Percentiles rank a stretch among this genome's conserved stretches.
Conservation (phyloP, 1,284 basidiomycete genomes). For the Pseudomicrostroma phylloplanum region DNA sequence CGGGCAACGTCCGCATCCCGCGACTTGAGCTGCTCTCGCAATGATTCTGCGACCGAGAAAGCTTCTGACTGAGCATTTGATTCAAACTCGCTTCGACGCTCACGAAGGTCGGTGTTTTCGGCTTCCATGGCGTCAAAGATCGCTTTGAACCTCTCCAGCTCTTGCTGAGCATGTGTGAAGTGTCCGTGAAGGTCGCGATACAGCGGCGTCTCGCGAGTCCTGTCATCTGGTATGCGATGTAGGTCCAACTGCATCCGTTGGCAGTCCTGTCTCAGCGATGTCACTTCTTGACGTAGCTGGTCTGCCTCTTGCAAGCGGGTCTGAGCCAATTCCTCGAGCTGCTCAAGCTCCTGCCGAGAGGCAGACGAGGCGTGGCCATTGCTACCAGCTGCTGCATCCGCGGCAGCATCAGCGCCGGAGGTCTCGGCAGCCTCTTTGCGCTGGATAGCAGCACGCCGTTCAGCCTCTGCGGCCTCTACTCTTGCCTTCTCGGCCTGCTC, state of each 20-base stretch:
- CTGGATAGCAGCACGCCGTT: conserved; percentile 6
- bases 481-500: conserved; percentile 14
- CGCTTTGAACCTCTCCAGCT: conserved; percentile 16
- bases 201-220: conserved; percentile 13
- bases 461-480: conserved; percentile 10
- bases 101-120: conserved; percentile 38
- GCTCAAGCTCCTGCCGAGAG: conserved; percentile 15
- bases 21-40: conserved; percentile 65
- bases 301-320: conserved; percentile 16
- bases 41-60: conserved; percentile 57
- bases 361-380: conserved; percentile 8
- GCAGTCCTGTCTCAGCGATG: conserved; percentile 14
- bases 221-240: conserved; percentile 19
- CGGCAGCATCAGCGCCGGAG: conserved; percentile 6
- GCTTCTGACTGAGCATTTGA: conserved; percentile 17
- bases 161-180: conserved; percentile 17
- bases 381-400: conserved; percentile 3
- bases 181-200: conserved; percentile 21
- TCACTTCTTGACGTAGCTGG: conserved; percentile 19
- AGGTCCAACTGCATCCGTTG: conserved; percentile 15
- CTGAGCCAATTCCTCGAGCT: conserved; percentile 17
- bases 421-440: conserved; percentile 9
- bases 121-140: conserved; percentile 18
- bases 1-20: conserved; percentile 58
- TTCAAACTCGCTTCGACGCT: conserved; percentile 25